Percentiles rank a stretch among this genome's conserved stretches.
These are phyloP conservation scores for Leccinum subgranulosum DNA, from an alignment of 768 basidiomycete genomes.

Conservation along the genomic window DNA sequence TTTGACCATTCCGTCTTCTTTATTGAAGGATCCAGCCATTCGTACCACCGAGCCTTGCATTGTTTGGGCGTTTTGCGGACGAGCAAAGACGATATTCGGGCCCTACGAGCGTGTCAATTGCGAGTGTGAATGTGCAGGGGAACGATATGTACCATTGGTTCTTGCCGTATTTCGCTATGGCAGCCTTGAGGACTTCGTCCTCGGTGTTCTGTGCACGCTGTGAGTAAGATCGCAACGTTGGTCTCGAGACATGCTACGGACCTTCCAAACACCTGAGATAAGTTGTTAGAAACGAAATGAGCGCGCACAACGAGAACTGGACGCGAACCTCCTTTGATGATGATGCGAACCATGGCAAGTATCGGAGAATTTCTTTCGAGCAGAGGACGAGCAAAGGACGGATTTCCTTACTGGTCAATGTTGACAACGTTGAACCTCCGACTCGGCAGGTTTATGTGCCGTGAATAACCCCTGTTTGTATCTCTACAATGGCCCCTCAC, in stretches of 20 bases:
- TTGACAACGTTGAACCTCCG: constrained; percentile 24
- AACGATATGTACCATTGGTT: constrained; percentile 72
- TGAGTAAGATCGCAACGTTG: neutral
- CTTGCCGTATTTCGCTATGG: constrained; percentile 96
- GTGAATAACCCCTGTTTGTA: neutral
- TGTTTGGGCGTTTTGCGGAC: constrained; percentile 99
- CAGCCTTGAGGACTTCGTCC: constrained; percentile 98
- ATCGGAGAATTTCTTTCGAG: neutral
- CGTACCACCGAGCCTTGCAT: constrained; percentile 99
- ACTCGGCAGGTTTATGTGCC: neutral
- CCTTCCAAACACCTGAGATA: constrained; percentile 77
- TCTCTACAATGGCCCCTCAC: neutral
- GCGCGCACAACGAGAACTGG: neutral
- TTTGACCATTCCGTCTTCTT: constrained; percentile 99
- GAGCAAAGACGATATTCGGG: constrained; percentile 94
- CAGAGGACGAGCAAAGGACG: neutral
- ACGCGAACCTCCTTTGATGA: constrained; percentile 81
- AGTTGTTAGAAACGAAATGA: constrained; percentile 1
- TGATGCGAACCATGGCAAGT: constrained; percentile 73
- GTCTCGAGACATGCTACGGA: constrained; percentile 25
- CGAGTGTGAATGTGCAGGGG: neutral
- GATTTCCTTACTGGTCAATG: constrained; percentile 1
- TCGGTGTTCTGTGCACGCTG: constrained; percentile 71
- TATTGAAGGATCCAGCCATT: constrained; percentile 99
- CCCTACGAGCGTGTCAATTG: constrained; percentile 47